These are phyloP conservation scores for Mrakiaceae sp. DNA, from an alignment of 1,284 basidiomycete genomes.

Conservation along the genomic window DNA sequence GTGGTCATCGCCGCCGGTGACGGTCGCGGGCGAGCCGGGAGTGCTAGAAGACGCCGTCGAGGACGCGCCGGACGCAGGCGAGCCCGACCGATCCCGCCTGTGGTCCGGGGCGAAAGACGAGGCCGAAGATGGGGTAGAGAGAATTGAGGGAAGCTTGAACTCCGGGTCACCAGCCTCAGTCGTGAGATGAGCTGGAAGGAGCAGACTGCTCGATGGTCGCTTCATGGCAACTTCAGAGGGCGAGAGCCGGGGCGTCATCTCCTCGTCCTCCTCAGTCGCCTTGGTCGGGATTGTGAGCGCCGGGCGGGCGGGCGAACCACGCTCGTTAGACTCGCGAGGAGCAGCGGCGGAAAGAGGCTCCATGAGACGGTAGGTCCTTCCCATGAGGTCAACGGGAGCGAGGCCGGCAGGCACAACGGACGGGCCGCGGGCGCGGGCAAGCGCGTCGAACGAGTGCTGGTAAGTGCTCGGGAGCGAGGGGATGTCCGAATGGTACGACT, in stretches of 20 bases:
- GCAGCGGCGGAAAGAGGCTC: constrained; percentile 9
- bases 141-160: constrained; percentile 14
- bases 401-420: background rate
- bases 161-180: background rate
- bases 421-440: constrained; percentile 6
- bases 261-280: background rate
- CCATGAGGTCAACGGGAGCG: constrained; percentile 5
- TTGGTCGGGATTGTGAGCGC: no score
- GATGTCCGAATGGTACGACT: constrained; percentile 5
- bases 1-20: background rate
- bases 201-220: background rate
- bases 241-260: background rate
- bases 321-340: constrained; percentile 2
- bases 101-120: no score
- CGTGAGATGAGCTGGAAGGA: background rate
- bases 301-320: background rate
- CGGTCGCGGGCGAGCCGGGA: background rate
- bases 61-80: no score
- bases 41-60: background rate
- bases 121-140: background rate
- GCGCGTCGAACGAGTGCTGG: constrained; percentile 13
- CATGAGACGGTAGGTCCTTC: constrained; percentile 13
- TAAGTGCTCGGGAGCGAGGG: background rate
- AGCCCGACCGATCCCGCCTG: no score
- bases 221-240: constrained; percentile 11